Conservation (phyloP, 2,329 filamentous ascomycete species). For the Aspergillus sp. region DNA sequence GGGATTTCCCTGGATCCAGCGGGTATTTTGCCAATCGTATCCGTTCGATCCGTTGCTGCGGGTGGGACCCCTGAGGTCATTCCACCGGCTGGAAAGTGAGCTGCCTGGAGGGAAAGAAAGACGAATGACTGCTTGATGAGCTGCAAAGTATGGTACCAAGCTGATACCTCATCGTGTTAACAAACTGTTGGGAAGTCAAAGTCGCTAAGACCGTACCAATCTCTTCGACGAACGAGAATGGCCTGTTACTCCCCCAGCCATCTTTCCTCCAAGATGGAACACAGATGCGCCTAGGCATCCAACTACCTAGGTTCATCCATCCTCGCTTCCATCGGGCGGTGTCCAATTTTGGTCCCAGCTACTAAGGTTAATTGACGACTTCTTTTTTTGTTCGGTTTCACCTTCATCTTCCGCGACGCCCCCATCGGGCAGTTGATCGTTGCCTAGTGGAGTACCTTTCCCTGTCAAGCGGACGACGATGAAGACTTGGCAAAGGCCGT, state of each 20-base stretch:
- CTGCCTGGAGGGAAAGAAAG: not conserved
- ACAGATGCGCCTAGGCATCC: not conserved
- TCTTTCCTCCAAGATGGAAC: not conserved
- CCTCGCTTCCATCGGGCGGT: not conserved
- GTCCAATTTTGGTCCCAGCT: not conserved
- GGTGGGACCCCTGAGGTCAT: conserved; percentile 8
- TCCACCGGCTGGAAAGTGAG: not conserved
- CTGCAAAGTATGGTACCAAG: not conserved
- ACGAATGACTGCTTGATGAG: not conserved
- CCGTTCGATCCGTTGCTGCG: conserved; percentile 4
- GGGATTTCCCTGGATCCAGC: conserved; percentile 25
- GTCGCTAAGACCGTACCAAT: no score
- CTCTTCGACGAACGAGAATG: no score
- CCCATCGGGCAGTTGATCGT: conserved; percentile 1
- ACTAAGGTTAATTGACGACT: not conserved
- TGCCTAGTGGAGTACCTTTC: not conserved
- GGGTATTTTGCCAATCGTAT: conserved; percentile 16
- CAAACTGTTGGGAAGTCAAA: no score
- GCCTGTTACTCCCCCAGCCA: no score
- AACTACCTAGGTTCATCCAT: not conserved
- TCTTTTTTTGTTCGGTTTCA: conserved; percentile 1
- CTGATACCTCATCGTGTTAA: no score
- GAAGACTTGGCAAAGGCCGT: conserved; percentile 6
- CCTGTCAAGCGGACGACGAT: not conserved
- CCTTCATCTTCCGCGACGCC: not conserved